Evolutionary conservation across 441 rosid genomes (phyloP), one percentile per base, ranked within the genome.

Genomic region (Euphorbia celastroides): DNA sequence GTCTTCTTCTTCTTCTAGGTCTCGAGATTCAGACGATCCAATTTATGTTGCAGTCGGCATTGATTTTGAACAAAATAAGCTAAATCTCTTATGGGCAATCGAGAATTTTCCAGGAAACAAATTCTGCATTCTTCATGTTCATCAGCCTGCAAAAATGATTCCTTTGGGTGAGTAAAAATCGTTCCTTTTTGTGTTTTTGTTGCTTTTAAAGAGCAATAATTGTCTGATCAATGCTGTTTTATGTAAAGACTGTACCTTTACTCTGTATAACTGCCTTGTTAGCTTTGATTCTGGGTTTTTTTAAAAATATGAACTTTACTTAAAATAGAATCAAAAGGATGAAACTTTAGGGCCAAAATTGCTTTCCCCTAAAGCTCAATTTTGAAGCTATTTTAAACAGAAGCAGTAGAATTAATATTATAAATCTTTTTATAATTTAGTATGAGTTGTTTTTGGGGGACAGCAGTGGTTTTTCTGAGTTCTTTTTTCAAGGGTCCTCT

Each of bases 41-140:
- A 68, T 83, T 13, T 84, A 78, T 62, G 88, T 88, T 67, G 93
- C 92, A 0, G 88, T 88, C 6, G 86, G 89, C 62, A 84, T 75
- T 34, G 84, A 81, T 55, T 69, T 80, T 52, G 80, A 85, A 69
- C 83, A 85, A 61, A 86, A 82, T 74, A 81, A 69, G 75, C 68
- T 62, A 64, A 81, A 83, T 75, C 73, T 90, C 62, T 62, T 83
- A 23, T 90, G 97, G 95, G 83, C 90, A 30, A 42, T 85, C 54
- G 78, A 66, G 41, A 82, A 85, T 70, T 82, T 85, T 31, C 70
- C 73, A n/a, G 81, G 73, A 48, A 72, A 75, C 58, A 83, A 67
- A 51, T 55, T 84, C 55, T 82, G 80, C 72, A 74, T 88, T 70
- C 81, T 88, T 77, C 87, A 85, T 81, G 86, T 85, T 72, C 83